phyloP scores from a whole-genome alignment of 345 rosid genomes.

The Kandelia obovata region DNA sequence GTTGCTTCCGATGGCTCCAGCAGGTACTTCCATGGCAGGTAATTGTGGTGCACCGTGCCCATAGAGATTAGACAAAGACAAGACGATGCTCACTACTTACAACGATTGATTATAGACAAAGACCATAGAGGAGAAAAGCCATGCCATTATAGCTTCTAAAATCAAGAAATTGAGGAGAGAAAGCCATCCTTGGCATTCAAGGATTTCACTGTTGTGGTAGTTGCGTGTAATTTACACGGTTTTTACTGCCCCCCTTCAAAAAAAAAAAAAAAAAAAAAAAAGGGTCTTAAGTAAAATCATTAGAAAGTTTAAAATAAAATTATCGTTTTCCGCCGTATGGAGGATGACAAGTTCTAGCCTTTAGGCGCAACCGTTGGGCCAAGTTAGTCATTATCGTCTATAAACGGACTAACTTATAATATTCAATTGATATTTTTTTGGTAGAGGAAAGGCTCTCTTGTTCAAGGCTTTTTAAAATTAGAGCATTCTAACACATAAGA shows the following conservation, averaged over 20 bases:
- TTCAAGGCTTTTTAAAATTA: not conserved
- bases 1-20: not conserved
- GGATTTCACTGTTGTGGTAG: not conserved
- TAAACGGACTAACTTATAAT: no score
- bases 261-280: not conserved
- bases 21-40: not conserved
- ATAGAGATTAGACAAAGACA: not conserved
- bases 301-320: not conserved
- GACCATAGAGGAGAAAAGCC: no score
- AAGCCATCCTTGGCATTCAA: not conserved
- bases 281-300: not conserved
- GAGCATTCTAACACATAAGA: constrained; percentile 9
- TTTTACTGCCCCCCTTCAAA: no score
- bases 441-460: not conserved
- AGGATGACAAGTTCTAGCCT: no score
- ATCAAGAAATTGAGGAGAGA: not conserved
- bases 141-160: not conserved
- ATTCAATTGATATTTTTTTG: not conserved
- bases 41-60: not conserved
- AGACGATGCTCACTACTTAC: no score
- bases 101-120: not conserved
- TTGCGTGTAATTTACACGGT: not conserved
- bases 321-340: no score
- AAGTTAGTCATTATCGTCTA: no score
- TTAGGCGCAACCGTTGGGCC: no score